A percentile compares a stretch with the other conserved stretches of the same genome.
Conservation (phyloP, 139 green algal species). For the Haematococcus lacustris region DNA sequence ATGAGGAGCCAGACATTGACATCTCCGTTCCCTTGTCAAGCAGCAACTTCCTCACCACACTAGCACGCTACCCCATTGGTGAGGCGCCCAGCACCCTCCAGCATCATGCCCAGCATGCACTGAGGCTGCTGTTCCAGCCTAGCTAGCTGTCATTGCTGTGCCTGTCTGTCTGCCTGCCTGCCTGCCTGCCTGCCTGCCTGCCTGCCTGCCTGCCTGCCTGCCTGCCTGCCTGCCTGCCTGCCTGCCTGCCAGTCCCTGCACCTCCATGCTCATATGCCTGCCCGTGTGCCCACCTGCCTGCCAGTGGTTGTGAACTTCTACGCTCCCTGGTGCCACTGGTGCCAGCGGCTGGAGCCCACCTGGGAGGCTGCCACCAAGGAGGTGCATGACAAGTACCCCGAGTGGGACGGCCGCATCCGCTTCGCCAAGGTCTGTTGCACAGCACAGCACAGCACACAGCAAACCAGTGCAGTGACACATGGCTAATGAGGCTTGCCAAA, state of each 20-base stretch:
- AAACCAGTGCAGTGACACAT: too few species aligned
- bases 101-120: neutral
- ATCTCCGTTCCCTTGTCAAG: constrained; percentile 35
- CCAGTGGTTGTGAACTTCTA: constrained; percentile 92
- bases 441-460: too few species aligned
- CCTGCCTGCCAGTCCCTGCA: too few species aligned
- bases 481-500: too few species aligned
- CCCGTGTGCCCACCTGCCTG: too few species aligned
- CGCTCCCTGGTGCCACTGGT: constrained; percentile 96
- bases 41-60: constrained; percentile 32
- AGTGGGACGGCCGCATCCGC: constrained; percentile 76
- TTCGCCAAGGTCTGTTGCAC: constrained; percentile 74
- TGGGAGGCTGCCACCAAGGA: constrained; percentile 87
- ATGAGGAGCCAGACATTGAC: constrained; percentile 44
- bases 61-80: constrained; percentile 57
- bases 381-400: constrained; percentile 82
- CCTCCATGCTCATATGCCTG: too few species aligned
- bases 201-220: too few species aligned
- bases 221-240: too few species aligned
- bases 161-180: too few species aligned
- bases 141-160: too few species aligned
- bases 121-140: too few species aligned
- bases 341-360: constrained; percentile 85
- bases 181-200: too few species aligned
- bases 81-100: neutral